Base-by-base conservation (phyloP, 1,284 basidiomycete genomes). In the Heterobasidion parviporum region DNA sequence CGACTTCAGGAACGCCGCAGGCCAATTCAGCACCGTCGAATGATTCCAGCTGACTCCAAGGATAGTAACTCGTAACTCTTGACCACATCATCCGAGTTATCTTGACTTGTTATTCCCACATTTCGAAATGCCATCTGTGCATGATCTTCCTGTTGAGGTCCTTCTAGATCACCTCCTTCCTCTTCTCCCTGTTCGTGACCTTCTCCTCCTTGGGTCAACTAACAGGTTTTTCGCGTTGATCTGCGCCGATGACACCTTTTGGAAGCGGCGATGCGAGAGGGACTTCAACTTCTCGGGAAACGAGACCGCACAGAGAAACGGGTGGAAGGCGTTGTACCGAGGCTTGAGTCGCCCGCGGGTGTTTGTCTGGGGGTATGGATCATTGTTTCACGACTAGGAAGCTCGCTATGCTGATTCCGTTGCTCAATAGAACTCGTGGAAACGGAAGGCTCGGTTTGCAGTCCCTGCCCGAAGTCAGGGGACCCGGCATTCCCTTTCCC, bases 321-420 rank as follows among this genome's bases (percentile, higher is more conserved):
- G 90, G 52, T 93, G 84, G 81, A 87, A 86, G 69, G 79, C 84
- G 61, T 82, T 94, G 38, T 94, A 93, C 71, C 77, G 77, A 52
- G 85, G 89, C 3, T 68, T 94, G 49, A 70, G 68, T 35, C 67
- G 63, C 68, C 83, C 78, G 59, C 80, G 70, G 64, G 74, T 87
- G 1, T 93, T 82, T 65, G 84, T 92, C 16, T 94, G 92, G 92
- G 92, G 92, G 82, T 90, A 68, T 5, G 65, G 80, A 43, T 6
- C 16, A 35, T 41, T 49, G 8, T 46, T 33, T 38, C 15, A 35
- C 20, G 10, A 15, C 7, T 5, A 45, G 57, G 33, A 50, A 45
- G 36, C 51, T 14, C 26, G 26, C 16, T 56, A 45, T 59, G 50
- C 4, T 53, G 12, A 9, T 33, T 53, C 18, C 44, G 14, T 48